Conservation (phyloP, 257 asterid species). For the Solanum etuberosum region DNA sequence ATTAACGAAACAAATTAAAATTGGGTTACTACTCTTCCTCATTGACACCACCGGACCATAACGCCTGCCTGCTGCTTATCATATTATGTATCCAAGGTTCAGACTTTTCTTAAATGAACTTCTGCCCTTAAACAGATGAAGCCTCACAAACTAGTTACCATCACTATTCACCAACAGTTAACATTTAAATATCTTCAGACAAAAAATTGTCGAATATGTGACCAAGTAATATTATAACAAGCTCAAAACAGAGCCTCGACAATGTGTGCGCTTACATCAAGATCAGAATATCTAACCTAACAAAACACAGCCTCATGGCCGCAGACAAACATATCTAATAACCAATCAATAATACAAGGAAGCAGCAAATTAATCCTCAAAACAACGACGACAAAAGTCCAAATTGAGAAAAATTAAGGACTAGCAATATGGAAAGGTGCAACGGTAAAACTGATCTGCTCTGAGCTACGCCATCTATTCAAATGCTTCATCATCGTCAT, state of each 20-base stretch:
- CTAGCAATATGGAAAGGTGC: neutral
- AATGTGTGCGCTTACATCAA: neutral
- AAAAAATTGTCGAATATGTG: neutral
- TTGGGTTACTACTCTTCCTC: too few relatives aligned
- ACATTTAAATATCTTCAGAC: neutral
- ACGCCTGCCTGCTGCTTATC: too few relatives aligned
- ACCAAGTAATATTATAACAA: neutral
- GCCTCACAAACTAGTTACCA: neutral
- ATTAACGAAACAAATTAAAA: too few relatives aligned
- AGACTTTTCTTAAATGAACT: too few relatives aligned
- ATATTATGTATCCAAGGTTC: too few relatives aligned
- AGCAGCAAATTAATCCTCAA: neutral
- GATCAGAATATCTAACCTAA: neutral
- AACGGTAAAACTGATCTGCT: neutral
- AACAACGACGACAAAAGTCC: neutral
- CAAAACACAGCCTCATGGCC: neutral
- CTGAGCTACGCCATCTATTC: constrained; percentile 17
- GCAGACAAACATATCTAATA: neutral
- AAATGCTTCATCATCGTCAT: constrained; percentile 61
- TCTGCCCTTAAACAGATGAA: too few relatives aligned
- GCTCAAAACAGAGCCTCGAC: neutral
- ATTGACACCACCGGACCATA: too few relatives aligned
- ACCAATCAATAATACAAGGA: neutral
- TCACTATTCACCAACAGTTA: neutral
- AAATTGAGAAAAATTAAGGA: neutral